Evolutionary conservation across 1,284 basidiomycete species (phyloP).

Genomic region (Trametes versicolor): DNA sequence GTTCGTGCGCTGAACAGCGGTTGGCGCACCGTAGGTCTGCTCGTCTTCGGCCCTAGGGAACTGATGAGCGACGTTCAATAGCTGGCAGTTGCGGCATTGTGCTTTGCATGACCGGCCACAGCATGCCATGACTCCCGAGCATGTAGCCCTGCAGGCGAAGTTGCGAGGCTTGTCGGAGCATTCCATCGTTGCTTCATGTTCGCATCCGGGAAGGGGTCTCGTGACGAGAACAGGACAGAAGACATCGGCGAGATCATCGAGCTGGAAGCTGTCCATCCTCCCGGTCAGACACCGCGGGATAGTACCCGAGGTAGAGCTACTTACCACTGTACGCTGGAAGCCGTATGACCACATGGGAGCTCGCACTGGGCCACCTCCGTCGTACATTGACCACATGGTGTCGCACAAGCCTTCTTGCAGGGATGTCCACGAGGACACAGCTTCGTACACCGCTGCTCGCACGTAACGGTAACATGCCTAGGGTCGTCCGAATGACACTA

Average conservation of each 20-base stretch:
- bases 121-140: constrained; percentile 59
- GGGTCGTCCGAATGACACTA: constrained; percentile 77
- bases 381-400: constrained; percentile 64
- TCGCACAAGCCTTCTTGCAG: constrained; percentile 63
- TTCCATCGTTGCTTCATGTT: constrained; percentile 58
- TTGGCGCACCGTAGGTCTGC: constrained; percentile 21
- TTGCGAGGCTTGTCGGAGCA: constrained; percentile 57
- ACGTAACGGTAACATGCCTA: constrained; percentile 60
- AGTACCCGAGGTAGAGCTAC: constrained; percentile 30
- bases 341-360: constrained; percentile 73
- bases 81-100: constrained; percentile 62
- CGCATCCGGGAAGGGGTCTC: constrained; percentile 64
- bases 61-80: constrained; percentile 31
- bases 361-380: constrained; percentile 57
- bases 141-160: constrained; percentile 54
- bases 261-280: constrained; percentile 51
- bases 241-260: constrained; percentile 56
- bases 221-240: constrained; percentile 55
- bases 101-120: constrained; percentile 64
- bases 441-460: constrained; percentile 60
- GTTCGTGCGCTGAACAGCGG: constrained; percentile 40
- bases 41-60: constrained; percentile 19
- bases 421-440: constrained; percentile 69
- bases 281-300: neutral
- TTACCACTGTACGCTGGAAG: constrained; percentile 63